These are phyloP conservation scores for Sideroxylon spinosum DNA, from an alignment of 179 eudicot genomes.

Conservation along the genomic window DNA sequence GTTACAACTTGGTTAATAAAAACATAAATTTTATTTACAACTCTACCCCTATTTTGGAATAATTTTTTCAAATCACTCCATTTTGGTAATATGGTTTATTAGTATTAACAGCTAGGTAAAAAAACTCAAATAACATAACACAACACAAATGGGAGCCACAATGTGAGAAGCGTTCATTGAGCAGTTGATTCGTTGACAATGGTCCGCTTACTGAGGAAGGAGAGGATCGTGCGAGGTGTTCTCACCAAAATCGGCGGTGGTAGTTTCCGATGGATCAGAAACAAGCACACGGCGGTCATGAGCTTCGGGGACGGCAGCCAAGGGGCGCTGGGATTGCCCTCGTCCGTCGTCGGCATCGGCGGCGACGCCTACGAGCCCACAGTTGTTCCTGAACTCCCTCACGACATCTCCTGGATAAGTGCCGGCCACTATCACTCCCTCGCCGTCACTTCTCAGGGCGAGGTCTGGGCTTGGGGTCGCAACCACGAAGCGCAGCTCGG, in stretches of 20 bases:
- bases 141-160: neutral
- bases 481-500: conserved; percentile 86
- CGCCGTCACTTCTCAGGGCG: conserved; percentile 75
- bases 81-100: too few relatives aligned
- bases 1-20: too few relatives aligned
- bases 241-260: neutral
- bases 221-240: neutral
- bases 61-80: too few relatives aligned
- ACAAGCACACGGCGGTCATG: conserved; percentile 49
- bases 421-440: conserved; percentile 97
- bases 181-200: neutral
- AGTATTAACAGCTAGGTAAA: too few relatives aligned
- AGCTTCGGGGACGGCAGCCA: conserved; percentile 94
- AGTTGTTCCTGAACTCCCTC: conserved; percentile 62
- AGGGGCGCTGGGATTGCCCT: conserved; percentile 74
- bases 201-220: conserved; percentile 12
- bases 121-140: too few relatives aligned
- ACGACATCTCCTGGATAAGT: conserved; percentile 49
- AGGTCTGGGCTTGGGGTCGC: conserved; percentile 98
- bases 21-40: too few relatives aligned
- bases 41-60: too few relatives aligned
- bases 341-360: conserved; percentile 52
- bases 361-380: conserved; percentile 87
- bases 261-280: conserved; percentile 18
- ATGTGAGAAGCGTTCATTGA: neutral